Percentiles rank a stretch among this genome's conserved stretches.
Evolutionary conservation across 2,329 filamentous ascomycete genomes (phyloP).

Genomic region (Colletotrichum ledebouriae): DNA sequence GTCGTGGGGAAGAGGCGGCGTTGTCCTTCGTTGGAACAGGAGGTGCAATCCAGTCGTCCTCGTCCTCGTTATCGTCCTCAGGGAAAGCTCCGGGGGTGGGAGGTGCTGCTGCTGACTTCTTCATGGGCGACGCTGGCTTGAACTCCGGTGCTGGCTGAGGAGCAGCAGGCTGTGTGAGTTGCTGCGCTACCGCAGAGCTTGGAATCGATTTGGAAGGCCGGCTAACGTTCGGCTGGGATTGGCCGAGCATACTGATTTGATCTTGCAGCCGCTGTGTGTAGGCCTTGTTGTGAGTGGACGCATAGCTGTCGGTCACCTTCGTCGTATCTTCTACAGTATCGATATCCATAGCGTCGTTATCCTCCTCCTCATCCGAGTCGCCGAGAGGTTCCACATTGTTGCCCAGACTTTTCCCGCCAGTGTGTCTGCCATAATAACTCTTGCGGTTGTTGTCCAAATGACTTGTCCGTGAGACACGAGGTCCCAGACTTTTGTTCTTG

Average conservation of each 20-base stretch:
- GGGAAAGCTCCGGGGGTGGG: conserved; percentile 72
- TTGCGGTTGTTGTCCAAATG: conserved; percentile 80
- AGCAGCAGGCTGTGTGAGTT: conserved; percentile 45
- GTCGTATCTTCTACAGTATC: conserved; percentile 62
- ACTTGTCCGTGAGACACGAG: conserved; percentile 80
- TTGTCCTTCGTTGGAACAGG: conserved; percentile 51
- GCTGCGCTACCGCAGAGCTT: conserved; percentile 53
- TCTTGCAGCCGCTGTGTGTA: conserved; percentile 96
- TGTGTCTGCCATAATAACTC: conserved; percentile 80
- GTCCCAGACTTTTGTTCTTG: conserved; percentile 85
- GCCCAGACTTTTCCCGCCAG: conserved; percentile 78
- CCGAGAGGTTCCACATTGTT: conserved; percentile 61
- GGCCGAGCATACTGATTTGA: conserved; percentile 82
- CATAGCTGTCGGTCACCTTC: conserved; percentile 61
- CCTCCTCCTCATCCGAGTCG: conserved; percentile 59
- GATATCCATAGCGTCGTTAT: conserved; percentile 67
- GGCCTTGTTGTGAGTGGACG: conserved; percentile 79
- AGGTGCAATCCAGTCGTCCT: conserved; percentile 74
- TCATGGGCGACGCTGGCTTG: conserved; percentile 49
- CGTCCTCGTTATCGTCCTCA: conserved; percentile 60
- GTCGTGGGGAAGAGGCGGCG: conserved; percentile 60
- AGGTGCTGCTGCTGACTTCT: conserved; percentile 49
- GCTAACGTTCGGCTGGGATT: conserved; percentile 64
- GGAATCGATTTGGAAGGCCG: conserved; percentile 64
- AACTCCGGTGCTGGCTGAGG: conserved; percentile 49